phyloP scores from a whole-genome alignment of 345 rosid genomes.

The Citrus medica region DNA sequence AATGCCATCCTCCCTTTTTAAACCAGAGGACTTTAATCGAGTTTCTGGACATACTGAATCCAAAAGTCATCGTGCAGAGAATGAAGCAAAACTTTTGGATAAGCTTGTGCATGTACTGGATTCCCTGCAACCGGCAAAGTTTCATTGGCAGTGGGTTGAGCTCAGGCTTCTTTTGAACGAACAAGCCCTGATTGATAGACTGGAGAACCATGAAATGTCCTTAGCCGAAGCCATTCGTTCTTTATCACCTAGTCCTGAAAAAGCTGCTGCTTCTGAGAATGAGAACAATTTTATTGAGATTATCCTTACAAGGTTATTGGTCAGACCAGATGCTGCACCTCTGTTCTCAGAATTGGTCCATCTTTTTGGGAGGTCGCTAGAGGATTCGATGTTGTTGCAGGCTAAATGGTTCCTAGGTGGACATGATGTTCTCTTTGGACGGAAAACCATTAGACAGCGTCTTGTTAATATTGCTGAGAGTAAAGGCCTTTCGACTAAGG shows the following conservation, averaged over 20 bases:
- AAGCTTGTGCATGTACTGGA: slow-evolving; percentile 77
- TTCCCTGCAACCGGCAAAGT: slow-evolving; percentile 90
- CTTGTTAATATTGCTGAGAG: slow-evolving; percentile 75
- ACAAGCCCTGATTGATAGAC: slow-evolving; percentile 84
- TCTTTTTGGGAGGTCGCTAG: slow-evolving; percentile 94
- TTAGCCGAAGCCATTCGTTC: slow-evolving; percentile 75
- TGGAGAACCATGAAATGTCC: slow-evolving; percentile 66
- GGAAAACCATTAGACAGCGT: slow-evolving; percentile 85
- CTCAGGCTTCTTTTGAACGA: slow-evolving; percentile 95
- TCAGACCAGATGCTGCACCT: slow-evolving; percentile 94
- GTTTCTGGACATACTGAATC: slow-evolving; percentile 48
- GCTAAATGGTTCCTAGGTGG: slow-evolving; percentile 94
- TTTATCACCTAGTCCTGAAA: slow-evolving; percentile 65
- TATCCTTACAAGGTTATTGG: slow-evolving; percentile 89
- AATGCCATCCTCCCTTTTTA: slow-evolving; percentile 45
- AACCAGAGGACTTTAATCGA: slow-evolving; percentile 51
- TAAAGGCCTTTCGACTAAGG: slow-evolving; percentile 68
- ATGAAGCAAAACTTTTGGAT: slow-evolving; percentile 69
- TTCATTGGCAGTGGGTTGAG: slow-evolving; percentile 99
- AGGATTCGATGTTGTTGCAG: slow-evolving; percentile 90
- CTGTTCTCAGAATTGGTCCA: slow-evolving; percentile 93
- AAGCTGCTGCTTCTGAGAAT: slow-evolving; percentile 77
- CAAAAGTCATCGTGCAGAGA: slow-evolving; percentile 48
- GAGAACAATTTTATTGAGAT: slow-evolving; percentile 87
- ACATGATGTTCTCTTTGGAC: slow-evolving; percentile 82